Evolutionary conservation across 2,329 filamentous ascomycete genomes (phyloP).

Genomic region (Diaporthe velutina): DNA sequence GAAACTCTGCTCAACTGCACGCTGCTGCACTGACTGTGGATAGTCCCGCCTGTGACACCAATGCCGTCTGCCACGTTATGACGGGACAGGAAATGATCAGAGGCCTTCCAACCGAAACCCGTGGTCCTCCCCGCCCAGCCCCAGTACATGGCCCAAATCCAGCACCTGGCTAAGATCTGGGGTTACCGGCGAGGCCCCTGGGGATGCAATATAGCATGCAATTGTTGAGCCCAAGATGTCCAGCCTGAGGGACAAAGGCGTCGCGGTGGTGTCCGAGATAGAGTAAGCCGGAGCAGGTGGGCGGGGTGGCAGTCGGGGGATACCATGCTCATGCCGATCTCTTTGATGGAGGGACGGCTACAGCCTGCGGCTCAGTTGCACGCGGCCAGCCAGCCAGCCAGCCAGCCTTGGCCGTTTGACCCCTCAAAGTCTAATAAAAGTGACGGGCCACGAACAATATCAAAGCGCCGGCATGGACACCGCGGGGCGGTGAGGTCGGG

Average conservation of each 20-base stretch:
- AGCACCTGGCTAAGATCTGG: not conserved
- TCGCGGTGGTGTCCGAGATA: constrained; percentile 13
- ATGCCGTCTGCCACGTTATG: constrained; percentile 11
- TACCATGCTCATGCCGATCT: constrained; percentile 11
- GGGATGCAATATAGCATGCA: not conserved
- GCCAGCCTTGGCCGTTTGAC: constrained; percentile 18
- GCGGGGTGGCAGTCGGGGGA: constrained; percentile 19
- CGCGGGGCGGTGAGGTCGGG: constrained; percentile 20
- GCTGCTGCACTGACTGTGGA: constrained; percentile 9
- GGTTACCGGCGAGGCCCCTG: not conserved
- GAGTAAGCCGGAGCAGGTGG: not conserved
- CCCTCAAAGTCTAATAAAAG: constrained; percentile 26
- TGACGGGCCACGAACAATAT: not conserved
- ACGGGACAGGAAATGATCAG: constrained; percentile 35
- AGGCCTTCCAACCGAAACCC: not conserved
- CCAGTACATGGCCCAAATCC: not conserved
- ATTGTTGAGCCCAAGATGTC: not conserved
- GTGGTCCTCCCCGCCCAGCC: constrained; percentile 20
- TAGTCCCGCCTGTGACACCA: constrained; percentile 22
- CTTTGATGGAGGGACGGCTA: constrained; percentile 18
- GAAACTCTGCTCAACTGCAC: not conserved
- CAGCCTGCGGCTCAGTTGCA: constrained; percentile 18
- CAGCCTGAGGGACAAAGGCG: not conserved
- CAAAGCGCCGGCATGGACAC: not conserved
- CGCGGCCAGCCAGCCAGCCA: not conserved